Conservation (phyloP, 2,329 filamentous ascomycete species). For the Sordariomycetes sp. region DNA sequence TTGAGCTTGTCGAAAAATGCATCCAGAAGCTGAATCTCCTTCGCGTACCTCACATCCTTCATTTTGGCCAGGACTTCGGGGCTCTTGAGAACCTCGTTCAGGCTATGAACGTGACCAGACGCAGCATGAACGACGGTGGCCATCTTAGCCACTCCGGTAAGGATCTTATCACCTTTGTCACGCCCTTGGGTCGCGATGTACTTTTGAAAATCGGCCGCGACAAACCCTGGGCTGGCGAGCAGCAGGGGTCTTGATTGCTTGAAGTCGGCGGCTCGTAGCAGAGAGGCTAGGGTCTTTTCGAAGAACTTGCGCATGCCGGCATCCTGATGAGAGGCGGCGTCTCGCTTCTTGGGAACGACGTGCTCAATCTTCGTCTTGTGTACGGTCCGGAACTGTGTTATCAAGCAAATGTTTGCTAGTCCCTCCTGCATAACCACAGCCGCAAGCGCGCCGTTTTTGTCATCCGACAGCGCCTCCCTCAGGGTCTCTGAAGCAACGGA, state of each 20-base stretch:
- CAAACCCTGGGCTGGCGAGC: conserved; percentile 83
- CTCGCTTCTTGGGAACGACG: conserved; percentile 57
- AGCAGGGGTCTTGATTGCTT: conserved; percentile 61
- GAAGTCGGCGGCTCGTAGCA: conserved; percentile 73
- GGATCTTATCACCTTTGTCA: conserved; percentile 55
- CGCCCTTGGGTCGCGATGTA: conserved; percentile 56
- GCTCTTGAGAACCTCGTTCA: conserved; percentile 80
- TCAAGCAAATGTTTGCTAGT: conserved; percentile 71
- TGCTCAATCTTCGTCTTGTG: conserved; percentile 55
- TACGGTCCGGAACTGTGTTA: conserved; percentile 72
- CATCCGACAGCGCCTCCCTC: conserved; percentile 67
- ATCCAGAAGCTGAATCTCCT: conserved; percentile 78
- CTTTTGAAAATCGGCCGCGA: conserved; percentile 69
- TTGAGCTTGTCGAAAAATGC: conserved; percentile 70
- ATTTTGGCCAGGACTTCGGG: conserved; percentile 69
- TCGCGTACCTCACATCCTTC: conserved; percentile 78
- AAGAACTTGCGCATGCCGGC: conserved; percentile 69
- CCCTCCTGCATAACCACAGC: conserved; percentile 93
- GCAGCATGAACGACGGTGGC: conserved; percentile 73
- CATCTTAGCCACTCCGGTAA: conserved; percentile 52
- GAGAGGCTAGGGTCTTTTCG: conserved; percentile 63
- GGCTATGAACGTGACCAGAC: conserved; percentile 75
- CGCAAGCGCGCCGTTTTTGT: conserved; percentile 72
- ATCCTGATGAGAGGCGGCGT: conserved; percentile 54
- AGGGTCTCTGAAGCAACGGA: conserved; percentile 74